Percentiles rank a stretch among this genome's conserved stretches.
Evolutionary conservation across 2,329 filamentous ascomycete species (phyloP).

Genomic region (Cercospora sp.): DNA sequence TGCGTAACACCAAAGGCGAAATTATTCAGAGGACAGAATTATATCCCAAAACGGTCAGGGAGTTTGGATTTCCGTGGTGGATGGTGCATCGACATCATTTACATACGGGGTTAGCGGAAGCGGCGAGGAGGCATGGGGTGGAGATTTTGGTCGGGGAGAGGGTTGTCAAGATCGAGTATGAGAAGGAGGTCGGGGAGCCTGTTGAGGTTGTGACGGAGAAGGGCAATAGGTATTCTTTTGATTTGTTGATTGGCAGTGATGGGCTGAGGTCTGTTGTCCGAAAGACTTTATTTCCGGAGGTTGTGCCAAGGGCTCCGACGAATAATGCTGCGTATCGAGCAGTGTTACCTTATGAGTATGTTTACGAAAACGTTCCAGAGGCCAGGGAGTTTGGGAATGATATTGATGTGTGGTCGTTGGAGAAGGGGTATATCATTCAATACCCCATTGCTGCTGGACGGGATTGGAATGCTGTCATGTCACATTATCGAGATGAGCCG

Average conservation of each 20-base stretch:
- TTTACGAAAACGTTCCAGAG: slow-evolving; percentile 30
- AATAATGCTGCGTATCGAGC: slow-evolving; percentile 48
- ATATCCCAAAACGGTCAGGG: slow-evolving; percentile 31
- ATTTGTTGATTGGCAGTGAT: slow-evolving; percentile 34
- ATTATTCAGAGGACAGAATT: slow-evolving; percentile 31
- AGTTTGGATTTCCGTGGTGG: slow-evolving; percentile 45
- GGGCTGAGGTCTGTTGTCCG: slow-evolving; percentile 38
- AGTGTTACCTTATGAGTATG: slow-evolving; percentile 45
- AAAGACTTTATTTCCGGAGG: slow-evolving; percentile 43
- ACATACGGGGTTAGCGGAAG: slow-evolving; percentile 45
- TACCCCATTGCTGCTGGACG: slow-evolving; percentile 47
- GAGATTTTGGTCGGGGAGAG: slow-evolving; percentile 41
- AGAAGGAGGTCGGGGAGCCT: slow-evolving; percentile 21
- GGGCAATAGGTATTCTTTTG: slow-evolving; percentile 23
- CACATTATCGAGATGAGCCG: slow-evolving; percentile 41
- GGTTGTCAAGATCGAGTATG: slow-evolving; percentile 38
- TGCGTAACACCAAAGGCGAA: slow-evolving; percentile 43
- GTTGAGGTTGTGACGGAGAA: slow-evolving; percentile 37
- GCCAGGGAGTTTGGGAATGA: slow-evolving; percentile 31
- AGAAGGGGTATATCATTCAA: slow-evolving; percentile 46
- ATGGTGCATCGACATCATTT: slow-evolving; percentile 51
- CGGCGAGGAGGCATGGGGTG: slow-evolving; percentile 43
- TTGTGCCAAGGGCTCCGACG: slow-evolving; percentile 42
- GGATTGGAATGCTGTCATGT: slow-evolving; percentile 49
- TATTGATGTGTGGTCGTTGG: slow-evolving; percentile 48